These are phyloP conservation scores for Teratosphaeria nubilosa DNA, from an alignment of 2,329 filamentous ascomycete genomes.

Conservation along the genomic window DNA sequence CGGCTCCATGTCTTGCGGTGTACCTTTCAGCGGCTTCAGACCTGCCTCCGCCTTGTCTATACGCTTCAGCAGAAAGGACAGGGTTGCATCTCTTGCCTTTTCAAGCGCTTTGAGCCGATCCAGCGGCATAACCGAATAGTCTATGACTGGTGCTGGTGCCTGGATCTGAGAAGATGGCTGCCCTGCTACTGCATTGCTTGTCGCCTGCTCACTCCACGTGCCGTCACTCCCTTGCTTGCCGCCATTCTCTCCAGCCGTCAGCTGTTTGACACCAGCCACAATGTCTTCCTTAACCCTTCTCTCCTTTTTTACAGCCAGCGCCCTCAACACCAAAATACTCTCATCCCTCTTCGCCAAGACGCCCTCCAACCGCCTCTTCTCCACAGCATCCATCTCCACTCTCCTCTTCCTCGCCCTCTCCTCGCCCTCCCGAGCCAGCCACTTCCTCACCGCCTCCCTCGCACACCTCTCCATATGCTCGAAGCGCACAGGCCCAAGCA, in stretches of 20 bases:
- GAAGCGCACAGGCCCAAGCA: conserved; percentile 44
- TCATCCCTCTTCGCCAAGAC: conserved; percentile 38
- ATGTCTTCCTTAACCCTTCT: conserved; percentile 21
- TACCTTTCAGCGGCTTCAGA: conserved; percentile 3
- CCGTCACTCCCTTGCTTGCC: not conserved
- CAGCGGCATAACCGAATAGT: conserved; percentile 35
- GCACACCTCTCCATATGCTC: conserved; percentile 42
- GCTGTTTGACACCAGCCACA: conserved; percentile 7
- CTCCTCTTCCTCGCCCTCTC: conserved; percentile 22
- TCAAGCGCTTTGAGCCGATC: conserved; percentile 33
- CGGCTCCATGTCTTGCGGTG: not conserved
- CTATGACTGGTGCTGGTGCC: conserved; percentile 13
- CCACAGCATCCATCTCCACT: conserved; percentile 22
- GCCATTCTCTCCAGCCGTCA: conserved; percentile 3
- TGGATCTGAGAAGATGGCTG: not conserved
- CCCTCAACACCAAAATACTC: conserved; percentile 39
- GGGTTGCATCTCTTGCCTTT: conserved; percentile 43
- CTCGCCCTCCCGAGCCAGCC: conserved; percentile 23
- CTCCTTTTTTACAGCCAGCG: conserved; percentile 37
- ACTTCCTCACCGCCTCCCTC: conserved; percentile 37
- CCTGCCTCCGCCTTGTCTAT: conserved; percentile 41
- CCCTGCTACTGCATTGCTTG: not conserved
- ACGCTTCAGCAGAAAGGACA: conserved; percentile 42
- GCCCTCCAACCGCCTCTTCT: conserved; percentile 28
- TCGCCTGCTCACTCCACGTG: not conserved